phyloP scores from a whole-genome alignment of 768 basidiomycete species.

The Rhodotorula babjevae region DNA sequence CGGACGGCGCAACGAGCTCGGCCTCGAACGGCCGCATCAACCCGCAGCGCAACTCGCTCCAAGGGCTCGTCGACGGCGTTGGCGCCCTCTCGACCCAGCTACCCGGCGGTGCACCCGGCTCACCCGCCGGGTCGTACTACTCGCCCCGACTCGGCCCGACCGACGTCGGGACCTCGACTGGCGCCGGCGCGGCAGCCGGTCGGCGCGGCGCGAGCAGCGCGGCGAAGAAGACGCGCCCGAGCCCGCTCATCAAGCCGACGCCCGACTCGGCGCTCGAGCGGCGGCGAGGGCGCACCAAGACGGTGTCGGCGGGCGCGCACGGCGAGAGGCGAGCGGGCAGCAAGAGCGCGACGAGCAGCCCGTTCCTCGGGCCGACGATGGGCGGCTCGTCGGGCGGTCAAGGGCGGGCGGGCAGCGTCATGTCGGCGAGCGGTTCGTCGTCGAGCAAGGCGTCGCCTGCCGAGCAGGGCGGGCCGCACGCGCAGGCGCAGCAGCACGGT shows the following conservation, averaged over 20 bases:
- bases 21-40: not conserved
- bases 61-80: conserved; percentile 37
- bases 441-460: conserved; percentile 5
- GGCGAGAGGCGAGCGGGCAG: not conserved
- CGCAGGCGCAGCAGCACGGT: not conserved
- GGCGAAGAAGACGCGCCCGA: conserved; percentile 32
- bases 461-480: not conserved
- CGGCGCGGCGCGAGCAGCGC: conserved; percentile 20
- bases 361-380: conserved; percentile 10
- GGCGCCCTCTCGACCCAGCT: conserved; percentile 27
- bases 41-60: conserved; percentile 34
- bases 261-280: conserved; percentile 14
- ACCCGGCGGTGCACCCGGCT: not conserved
- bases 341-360: conserved; percentile 34
- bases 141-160: conserved; percentile 23
- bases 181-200: conserved; percentile 18
- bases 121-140: not conserved
- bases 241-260: conserved; percentile 37
- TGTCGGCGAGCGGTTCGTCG: not conserved
- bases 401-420: not conserved
- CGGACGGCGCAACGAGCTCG: conserved; percentile 3
- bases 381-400: not conserved
- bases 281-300: conserved; percentile 5
- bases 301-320: not conserved
- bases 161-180: conserved; percentile 3